Base-by-base conservation (phyloP, 352 stramenopile species). In the Pythium rhizo-oryzae region DNA sequence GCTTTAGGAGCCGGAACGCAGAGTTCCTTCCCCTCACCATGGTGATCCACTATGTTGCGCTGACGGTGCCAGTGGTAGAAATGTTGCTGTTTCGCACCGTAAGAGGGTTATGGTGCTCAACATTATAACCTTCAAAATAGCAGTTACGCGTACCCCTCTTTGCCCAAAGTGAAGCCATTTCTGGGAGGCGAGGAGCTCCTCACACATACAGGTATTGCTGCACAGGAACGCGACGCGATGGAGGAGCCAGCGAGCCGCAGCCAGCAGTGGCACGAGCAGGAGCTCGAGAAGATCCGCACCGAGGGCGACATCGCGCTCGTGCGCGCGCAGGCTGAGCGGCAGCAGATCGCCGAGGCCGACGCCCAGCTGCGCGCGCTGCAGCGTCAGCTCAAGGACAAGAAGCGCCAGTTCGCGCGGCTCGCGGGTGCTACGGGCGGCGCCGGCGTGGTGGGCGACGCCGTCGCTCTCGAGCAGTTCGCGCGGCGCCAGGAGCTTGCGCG, bases 281-380 rank as follows among this genome's bases (percentile, higher is more conserved):
- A 94, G 62, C 79, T 98, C 61, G 92, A 96, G n/a, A 94, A 96
- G 66, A 91, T 93, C 55, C 82, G 82, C 18, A 85, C 81, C 0
- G 82, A 91, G 39, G 82, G 81, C 35, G 82, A 91, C 69, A 52
- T 91, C 57, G 76, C 75, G 62, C 76, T 91, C 8, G 84, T 91
- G 62, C 81, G 79, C 28, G 72, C 76, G 46, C 82, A 91, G 58
- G 94, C 96, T 55, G 97, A 98, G 91, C 90, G 77, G 47, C 91
- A 97, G 61, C 97, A 94, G 57, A 82, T 96, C 62, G 65, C 72
- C 8, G 79, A 89, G 58, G 74, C 95, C 0, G 97, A 98, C 59
- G 74, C 76, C 35, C 80, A 91, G 63, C 87, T 98, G 75, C 85
- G 92, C n/a, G 71, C 92, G 64, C 85, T 92, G 23, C 87, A 96